These are phyloP conservation scores for Penicillium palitans DNA, from an alignment of 2,329 filamentous ascomycete genomes.

Conservation along the genomic window DNA sequence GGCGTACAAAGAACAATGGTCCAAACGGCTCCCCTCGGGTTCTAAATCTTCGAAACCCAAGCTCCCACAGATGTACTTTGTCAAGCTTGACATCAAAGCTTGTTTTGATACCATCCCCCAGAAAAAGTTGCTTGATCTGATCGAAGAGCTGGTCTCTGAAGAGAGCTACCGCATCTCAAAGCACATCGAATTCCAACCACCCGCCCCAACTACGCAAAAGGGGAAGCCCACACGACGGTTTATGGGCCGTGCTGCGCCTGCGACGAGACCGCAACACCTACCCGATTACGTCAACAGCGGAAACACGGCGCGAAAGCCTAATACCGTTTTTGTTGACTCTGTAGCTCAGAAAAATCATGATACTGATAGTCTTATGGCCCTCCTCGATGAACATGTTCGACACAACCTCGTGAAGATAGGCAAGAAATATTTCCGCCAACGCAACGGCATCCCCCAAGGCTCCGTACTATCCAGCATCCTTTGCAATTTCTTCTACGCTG, in stretches of 20 bases:
- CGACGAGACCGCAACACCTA: slow-evolving; percentile 48
- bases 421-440: slow-evolving; percentile 85
- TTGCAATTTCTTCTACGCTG: slow-evolving; percentile 95
- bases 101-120: slow-evolving; percentile 98
- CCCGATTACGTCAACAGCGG: slow-evolving; percentile 44
- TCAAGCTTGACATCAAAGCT: slow-evolving; percentile 85
- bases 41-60: slow-evolving; percentile 11
- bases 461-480: slow-evolving; percentile 82
- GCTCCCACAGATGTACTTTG: slow-evolving; percentile 70
- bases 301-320: slow-evolving; percentile 50
- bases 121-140: slow-evolving; percentile 65
- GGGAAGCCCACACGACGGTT: slow-evolving; percentile 48
- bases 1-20: slow-evolving; percentile 57
- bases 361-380: slow-evolving; percentile 61
- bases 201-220: slow-evolving; percentile 22
- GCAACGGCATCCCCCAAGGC: slow-evolving; percentile 86
- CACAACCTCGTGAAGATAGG: slow-evolving; percentile 85
- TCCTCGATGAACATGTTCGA: slow-evolving; percentile 77
- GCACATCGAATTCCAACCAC: slow-evolving; percentile 69
- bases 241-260: slow-evolving; percentile 53
- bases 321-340: slow-evolving; percentile 77
- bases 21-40: not conserved
- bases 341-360: slow-evolving; percentile 59
- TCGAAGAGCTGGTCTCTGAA: slow-evolving; percentile 58
- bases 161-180: slow-evolving; percentile 69